Conservation (phyloP, 306 rosid species). For the Aeschynomene evenia region DNA sequence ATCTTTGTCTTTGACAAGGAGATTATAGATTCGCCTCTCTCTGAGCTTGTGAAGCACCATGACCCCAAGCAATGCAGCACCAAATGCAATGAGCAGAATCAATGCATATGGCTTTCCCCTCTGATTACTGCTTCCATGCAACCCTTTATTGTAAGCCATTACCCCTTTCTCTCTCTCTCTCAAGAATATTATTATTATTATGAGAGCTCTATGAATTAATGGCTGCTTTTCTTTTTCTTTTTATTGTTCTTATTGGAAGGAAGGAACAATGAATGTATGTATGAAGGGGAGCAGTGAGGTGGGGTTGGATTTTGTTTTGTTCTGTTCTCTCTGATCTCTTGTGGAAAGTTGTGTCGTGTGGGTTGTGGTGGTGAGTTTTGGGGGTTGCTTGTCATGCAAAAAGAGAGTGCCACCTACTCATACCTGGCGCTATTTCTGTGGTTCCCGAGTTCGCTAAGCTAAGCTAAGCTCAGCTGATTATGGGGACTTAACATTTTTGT, state of each 20-base stretch:
- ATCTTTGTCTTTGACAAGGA: slow-evolving; percentile 65
- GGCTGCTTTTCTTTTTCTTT: neutral
- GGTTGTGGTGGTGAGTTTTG: slow-evolving; percentile 2
- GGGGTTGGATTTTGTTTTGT: neutral
- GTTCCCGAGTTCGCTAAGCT: slow-evolving; percentile 42
- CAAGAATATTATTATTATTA: neutral
- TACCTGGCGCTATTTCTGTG: slow-evolving; percentile 14
- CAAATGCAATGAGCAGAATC: slow-evolving; percentile 67
- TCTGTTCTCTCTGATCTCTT: neutral
- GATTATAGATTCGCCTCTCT: slow-evolving; percentile 74
- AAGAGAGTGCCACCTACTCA: slow-evolving; percentile 63
- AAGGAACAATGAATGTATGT: slow-evolving; percentile 1
- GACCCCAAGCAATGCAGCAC: slow-evolving; percentile 77
- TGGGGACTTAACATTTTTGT: slow-evolving; percentile 8
- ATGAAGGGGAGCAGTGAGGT: neutral
- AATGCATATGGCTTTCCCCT: slow-evolving; percentile 54
- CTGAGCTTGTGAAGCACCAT: slow-evolving; percentile 79
- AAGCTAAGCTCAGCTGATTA: slow-evolving; percentile 31
- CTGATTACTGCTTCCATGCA: slow-evolving; percentile 33
- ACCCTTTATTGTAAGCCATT: slow-evolving; percentile 54
- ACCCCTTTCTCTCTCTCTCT: slow-evolving; percentile 5
- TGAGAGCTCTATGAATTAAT: neutral
- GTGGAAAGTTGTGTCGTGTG: neutral
- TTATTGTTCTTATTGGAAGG: slow-evolving; percentile 6
- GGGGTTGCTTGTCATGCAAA: slow-evolving; percentile 81